Conservation (phyloP, 2,329 filamentous ascomycete species). For the Alternaria rosae region DNA sequence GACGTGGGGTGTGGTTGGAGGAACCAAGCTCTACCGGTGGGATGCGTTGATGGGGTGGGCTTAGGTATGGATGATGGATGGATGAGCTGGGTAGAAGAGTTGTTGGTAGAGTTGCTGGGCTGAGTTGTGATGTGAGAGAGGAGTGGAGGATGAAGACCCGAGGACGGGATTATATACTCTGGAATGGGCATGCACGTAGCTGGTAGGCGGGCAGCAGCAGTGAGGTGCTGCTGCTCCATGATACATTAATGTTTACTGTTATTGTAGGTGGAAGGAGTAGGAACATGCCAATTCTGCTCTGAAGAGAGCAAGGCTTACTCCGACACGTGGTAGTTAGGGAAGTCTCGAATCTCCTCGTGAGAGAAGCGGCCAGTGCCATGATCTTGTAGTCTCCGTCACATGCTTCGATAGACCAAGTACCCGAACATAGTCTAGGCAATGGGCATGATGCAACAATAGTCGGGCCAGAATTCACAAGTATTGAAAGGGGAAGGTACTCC, state of each 20-base stretch:
- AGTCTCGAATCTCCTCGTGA: conserved; percentile 61
- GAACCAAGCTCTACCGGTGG: neutral
- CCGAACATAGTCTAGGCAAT: conserved; percentile 58
- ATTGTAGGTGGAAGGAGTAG: neutral
- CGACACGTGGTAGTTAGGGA: conserved; percentile 64
- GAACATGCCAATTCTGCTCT: neutral
- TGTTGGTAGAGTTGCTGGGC: conserved; percentile 14
- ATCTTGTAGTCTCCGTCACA: conserved; percentile 57
- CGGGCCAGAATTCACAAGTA: conserved; percentile 57
- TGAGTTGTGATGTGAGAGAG: conserved; percentile 14
- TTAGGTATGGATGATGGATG: conserved; percentile 15
- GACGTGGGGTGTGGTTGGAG: neutral
- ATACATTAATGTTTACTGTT: neutral
- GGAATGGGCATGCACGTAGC: neutral
- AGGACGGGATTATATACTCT: conserved; percentile 16
- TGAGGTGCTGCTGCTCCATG: conserved; percentile 2
- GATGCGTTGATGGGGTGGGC: conserved; percentile 9
- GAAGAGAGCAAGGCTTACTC: neutral
- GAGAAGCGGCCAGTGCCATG: conserved; percentile 65
- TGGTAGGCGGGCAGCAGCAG: neutral
- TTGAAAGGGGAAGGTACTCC: neutral
- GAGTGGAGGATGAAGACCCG: conserved; percentile 1
- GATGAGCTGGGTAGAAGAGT: conserved; percentile 16
- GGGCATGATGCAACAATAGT: conserved; percentile 68
- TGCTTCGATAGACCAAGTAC: conserved; percentile 56